Conservation (phyloP, 306 rosid species). For the Macrotyloma uniflorum region DNA sequence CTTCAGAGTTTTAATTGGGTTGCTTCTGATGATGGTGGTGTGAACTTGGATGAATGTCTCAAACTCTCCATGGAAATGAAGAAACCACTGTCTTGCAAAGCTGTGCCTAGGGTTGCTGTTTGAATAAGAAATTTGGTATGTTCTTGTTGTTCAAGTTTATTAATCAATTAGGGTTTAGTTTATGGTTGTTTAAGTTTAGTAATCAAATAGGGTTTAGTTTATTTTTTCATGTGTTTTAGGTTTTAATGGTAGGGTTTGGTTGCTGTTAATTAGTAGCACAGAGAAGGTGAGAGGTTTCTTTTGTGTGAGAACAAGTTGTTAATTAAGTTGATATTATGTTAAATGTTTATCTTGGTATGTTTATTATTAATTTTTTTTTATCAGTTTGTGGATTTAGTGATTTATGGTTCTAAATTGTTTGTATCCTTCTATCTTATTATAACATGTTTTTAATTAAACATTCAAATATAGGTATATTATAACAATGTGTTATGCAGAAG, state of each 20-base stretch:
- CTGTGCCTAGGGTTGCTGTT: slow-evolving; percentile 50
- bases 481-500: no score
- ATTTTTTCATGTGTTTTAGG: not conserved
- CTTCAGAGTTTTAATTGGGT: slow-evolving; percentile 66
- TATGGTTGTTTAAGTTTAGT: not conserved
- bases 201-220: not conserved
- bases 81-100: slow-evolving; percentile 62
- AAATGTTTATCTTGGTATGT: no score
- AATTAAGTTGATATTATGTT: not conserved
- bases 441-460: no score
- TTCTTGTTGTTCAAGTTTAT: not conserved
- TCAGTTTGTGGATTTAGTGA: no score
- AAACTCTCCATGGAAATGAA: slow-evolving; percentile 90
- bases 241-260: not conserved
- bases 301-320: not conserved
- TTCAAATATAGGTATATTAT: no score
- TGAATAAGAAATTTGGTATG: not conserved
- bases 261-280: not conserved
- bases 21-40: slow-evolving; percentile 17
- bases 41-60: slow-evolving; percentile 61
- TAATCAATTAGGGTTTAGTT: not conserved
- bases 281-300: not conserved
- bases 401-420: no score
- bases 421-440: no score
- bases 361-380: no score